Base-by-base conservation (phyloP, 148 eudicot species). In the Euryodendron excelsum region DNA sequence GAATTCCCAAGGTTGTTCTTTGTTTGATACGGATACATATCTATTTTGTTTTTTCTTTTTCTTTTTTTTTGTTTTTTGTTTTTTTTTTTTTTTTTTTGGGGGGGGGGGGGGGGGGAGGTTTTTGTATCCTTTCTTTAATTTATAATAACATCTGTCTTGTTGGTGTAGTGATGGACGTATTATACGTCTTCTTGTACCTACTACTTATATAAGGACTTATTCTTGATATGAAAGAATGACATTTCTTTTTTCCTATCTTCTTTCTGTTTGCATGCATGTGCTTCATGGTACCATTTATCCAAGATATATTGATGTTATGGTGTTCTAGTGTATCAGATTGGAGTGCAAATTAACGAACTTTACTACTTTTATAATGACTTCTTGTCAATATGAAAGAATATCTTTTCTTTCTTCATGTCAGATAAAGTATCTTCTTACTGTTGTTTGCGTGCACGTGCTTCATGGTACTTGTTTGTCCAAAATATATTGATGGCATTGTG, bases 361-460 rank as follows among this genome's bases (percentile, higher is more conserved):
- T 34, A 20, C 20, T 53, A 13, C 25, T 56, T 73, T 10, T 73
- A 23, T 47, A 20, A 59, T 69, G 21, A 70, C 12, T 33, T 5
- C 23, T 55, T 55, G 27, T 30, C 33, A 7, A 3, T 78, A 18
- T 72, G 61, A 33, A 41, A 4, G 10, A 25, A 20, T 72, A 23
- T 58, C 15, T 37, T 58, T 50, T 78, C 73, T 21, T 48, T 70
- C 21, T 47, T 64, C 37, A 47, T 74, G 61, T 55, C 39, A 34
- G 28, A 31, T 58, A 34, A 72, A 78, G 60, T 25, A 13, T 69
- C 41, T 31, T 41, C 44, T 58, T 60, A 18, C 44, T 66, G 47
- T 60, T 33, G 28, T 58, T 69, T 72, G 28, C 48, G 12, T 41
- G 34, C 67, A n/a, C 65, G 58, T 74, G 73, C 82, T 39, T 53